Conservation (phyloP, 2,329 filamentous ascomycete genomes). For the Fusarium citri region DNA sequence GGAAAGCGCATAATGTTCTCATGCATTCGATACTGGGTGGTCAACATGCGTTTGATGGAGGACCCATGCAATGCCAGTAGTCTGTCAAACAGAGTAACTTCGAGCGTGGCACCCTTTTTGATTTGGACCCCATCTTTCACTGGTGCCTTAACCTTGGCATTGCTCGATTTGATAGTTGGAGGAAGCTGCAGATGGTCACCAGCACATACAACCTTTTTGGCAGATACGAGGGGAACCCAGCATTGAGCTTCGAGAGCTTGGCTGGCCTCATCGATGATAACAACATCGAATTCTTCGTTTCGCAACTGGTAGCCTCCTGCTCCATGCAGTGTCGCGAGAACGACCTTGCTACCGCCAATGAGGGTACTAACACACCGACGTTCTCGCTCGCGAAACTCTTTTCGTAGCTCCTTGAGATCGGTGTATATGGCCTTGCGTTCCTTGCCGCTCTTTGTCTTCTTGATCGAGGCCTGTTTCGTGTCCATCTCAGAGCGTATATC, state of each 20-base stretch:
- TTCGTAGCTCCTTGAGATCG: conserved; percentile 85
- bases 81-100: conserved; percentile 93
- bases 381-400: conserved; percentile 89
- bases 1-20: conserved; percentile 95
- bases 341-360: conserved; percentile 82
- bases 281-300: conserved; percentile 86
- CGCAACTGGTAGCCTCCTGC: conserved; percentile 87
- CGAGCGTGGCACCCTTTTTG: conserved; percentile 72
- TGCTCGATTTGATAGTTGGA: conserved; percentile 89
- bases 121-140: conserved; percentile 52
- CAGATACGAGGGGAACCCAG: conserved; percentile 89
- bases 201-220: conserved; percentile 87
- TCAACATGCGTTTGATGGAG: conserved; percentile 92
- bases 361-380: conserved; percentile 81
- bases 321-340: conserved; percentile 92
- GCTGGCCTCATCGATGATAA: conserved; percentile 95
- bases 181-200: conserved; percentile 95
- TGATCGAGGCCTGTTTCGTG: conserved; percentile 85
- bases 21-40: conserved; percentile 98
- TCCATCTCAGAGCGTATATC: conserved; percentile 96
- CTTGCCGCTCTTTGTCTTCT: conserved; percentile 83
- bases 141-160: conserved; percentile 60
- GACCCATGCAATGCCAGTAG: conserved; percentile 84
- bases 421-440: conserved; percentile 85
- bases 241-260: conserved; percentile 97